Evolutionary conservation across 106 monocot species (phyloP), one percentile per base, ranked within the genome.

Genomic region (Ottelia alismoides): DNA sequence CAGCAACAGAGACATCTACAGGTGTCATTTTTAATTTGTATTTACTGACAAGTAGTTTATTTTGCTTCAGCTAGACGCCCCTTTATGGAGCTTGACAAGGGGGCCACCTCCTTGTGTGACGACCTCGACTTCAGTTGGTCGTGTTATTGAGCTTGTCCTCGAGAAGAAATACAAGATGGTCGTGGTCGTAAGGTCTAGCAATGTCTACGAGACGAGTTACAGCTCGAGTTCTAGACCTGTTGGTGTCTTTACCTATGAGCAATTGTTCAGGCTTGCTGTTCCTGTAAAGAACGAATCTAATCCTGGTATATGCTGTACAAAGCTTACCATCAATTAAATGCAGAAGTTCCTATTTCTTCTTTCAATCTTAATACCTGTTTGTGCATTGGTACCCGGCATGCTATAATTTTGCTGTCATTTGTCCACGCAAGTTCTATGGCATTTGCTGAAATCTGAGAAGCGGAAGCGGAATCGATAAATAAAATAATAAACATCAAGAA

Each of bases 61-160:
- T 18, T 64, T 26, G 14, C 1, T 52, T 18, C 84, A 89, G 89
- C 23, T 89, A 58, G 69, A 80, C 67, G 83, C 67, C 35, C 80
- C 84, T 46, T 65, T 84, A 51, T 84, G 58, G 3, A 61, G 57
- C 0, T 52, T 84, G 66, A 74, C 70, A 35, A 74, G 65, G 31
- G 76, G 68, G 2, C 77, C 89, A 16, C 89, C 88, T 0, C 79
- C 74, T 4, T 89, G 73, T 32, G 76, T 84, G 2, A 74, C 76
- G 14, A 52, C 71, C 7, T 77, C 79, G 19, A 89, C 83, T 19
- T 77, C 84, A 2, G 45, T 80, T 19, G 76, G 76, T 10, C 76
- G 74, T 2, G 89, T 75, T 47, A 80, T 89, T 32, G 84, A 89
- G 29, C 65, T 89, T 12, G 56, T 89, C 23, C 68, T 84, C 7